Percentiles rank a stretch among this genome's conserved stretches.
phyloP scores from a whole-genome alignment of 2,329 filamentous ascomycete species.

The Pseudogymnoascus destructans region DNA sequence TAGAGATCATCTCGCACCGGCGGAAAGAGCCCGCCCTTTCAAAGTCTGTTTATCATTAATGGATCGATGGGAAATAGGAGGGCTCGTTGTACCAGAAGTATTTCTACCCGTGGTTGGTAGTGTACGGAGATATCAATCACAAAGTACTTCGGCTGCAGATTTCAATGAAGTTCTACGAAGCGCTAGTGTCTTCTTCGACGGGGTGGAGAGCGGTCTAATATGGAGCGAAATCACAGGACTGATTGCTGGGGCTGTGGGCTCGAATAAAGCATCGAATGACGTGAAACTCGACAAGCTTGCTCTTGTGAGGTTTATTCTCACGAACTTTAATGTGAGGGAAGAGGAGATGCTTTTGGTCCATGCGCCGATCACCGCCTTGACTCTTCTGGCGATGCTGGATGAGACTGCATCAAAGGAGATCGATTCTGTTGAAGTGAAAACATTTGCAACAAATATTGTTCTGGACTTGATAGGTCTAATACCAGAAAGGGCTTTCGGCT shows the following conservation, averaged over 20 bases:
- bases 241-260: constrained; percentile 45
- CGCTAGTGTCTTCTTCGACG: constrained; percentile 92
- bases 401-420: constrained; percentile 32
- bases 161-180: constrained; percentile 82
- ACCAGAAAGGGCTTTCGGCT: constrained; percentile 49
- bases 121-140: constrained; percentile 59
- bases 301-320: constrained; percentile 68
- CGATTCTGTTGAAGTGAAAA: constrained; percentile 18
- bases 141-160: constrained; percentile 50
- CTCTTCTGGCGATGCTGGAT: constrained; percentile 44
- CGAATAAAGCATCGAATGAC: constrained; percentile 29
- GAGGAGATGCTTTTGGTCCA: constrained; percentile 90
- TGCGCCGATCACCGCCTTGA: constrained; percentile 63
- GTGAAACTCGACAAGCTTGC: constrained; percentile 49
- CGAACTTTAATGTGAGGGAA: constrained; percentile 84
- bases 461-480: constrained; percentile 48
- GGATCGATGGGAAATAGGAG: constrained; percentile 97
- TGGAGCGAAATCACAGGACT: constrained; percentile 70
- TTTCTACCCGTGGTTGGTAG: constrained; percentile 79
- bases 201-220: constrained; percentile 86
- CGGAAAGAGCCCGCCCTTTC: constrained; percentile 71
- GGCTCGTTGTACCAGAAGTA: constrained; percentile 72
- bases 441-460: constrained; percentile 34
- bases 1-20: constrained; percentile 36
- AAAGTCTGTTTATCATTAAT: constrained; percentile 88